A percentile compares a stretch with the other conserved stretches of the same genome.
Conservation (phyloP, 148 eudicot genomes). For the Polygonum aviculare region DNA sequence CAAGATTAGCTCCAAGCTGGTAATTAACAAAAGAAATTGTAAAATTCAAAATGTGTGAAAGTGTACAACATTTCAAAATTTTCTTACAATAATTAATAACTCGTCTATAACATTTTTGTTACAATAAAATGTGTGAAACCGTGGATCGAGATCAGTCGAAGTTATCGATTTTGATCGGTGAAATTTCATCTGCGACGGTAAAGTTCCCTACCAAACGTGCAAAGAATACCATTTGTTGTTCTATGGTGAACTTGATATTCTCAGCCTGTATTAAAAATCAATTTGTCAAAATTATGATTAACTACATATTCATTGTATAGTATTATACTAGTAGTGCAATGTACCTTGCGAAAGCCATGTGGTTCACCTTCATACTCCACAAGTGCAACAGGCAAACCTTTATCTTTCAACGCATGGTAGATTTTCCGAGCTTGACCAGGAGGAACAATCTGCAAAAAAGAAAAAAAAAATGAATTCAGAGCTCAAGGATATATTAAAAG, state of each 20-base stretch:
- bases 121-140: neutral
- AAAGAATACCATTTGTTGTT: constrained; percentile 94
- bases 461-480: neutral
- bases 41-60: no score
- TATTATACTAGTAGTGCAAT: neutral
- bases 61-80: no score
- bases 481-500: neutral
- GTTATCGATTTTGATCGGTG: constrained; percentile 75
- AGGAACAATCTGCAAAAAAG: constrained; percentile 56
- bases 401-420: constrained; percentile 68
- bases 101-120: no score
- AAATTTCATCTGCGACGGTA: constrained; percentile 65
- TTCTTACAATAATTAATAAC: no score
- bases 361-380: constrained; percentile 95
- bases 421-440: constrained; percentile 82
- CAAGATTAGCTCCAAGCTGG: no score
- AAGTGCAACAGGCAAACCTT: constrained; percentile 89
- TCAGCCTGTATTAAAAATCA: constrained; percentile 52
- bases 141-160: constrained; percentile 34
- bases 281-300: neutral
- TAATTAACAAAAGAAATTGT: no score
- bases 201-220: constrained; percentile 73
- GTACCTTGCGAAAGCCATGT: constrained; percentile 96
- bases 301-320: neutral
- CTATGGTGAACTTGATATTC: constrained; percentile 78